phyloP scores from a whole-genome alignment of 306 rosid species.

The Ziziphus jujuba region DNA sequence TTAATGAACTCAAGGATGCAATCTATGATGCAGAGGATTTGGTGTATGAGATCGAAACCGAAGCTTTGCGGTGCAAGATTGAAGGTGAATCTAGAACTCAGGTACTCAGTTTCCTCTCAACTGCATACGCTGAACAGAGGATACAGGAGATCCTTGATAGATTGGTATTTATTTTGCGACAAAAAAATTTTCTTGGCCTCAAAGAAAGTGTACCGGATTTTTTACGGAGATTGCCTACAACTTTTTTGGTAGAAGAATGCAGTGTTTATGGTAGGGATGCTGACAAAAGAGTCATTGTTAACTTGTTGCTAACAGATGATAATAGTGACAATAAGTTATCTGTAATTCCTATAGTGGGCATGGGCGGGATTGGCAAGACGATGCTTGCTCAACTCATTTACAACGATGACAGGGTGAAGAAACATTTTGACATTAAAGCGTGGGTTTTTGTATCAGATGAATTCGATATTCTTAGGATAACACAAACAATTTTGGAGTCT shows the following conservation, averaged over 20 bases:
- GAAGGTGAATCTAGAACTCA: too few species aligned
- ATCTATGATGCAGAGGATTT: too few species aligned
- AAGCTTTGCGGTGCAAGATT: too few species aligned
- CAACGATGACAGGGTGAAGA: constrained; percentile 1
- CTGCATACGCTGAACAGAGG: too few species aligned
- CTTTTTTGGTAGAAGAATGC: constrained; percentile 5
- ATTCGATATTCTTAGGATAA: constrained; percentile 7
- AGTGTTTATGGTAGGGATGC: constrained; percentile 21
- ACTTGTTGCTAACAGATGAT: neutral
- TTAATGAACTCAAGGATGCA: too few species aligned
- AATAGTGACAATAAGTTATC: neutral
- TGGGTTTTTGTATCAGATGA: constrained; percentile 20
- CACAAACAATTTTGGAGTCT: constrained; percentile 4
- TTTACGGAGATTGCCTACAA: neutral
- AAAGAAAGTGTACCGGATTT: too few species aligned
- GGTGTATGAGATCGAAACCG: too few species aligned
- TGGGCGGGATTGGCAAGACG: constrained; percentile 24
- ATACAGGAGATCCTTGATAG: too few species aligned
- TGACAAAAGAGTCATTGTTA: constrained; percentile 4
- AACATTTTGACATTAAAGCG: constrained; percentile 15
- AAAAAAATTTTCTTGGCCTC: too few species aligned
- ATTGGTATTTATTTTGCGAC: too few species aligned
- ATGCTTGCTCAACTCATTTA: constrained; percentile 20
- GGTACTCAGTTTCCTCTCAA: too few species aligned
- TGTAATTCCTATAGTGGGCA: constrained; percentile 21